Conservation (phyloP, 331 rosid species). For the Ulmus americana region DNA sequence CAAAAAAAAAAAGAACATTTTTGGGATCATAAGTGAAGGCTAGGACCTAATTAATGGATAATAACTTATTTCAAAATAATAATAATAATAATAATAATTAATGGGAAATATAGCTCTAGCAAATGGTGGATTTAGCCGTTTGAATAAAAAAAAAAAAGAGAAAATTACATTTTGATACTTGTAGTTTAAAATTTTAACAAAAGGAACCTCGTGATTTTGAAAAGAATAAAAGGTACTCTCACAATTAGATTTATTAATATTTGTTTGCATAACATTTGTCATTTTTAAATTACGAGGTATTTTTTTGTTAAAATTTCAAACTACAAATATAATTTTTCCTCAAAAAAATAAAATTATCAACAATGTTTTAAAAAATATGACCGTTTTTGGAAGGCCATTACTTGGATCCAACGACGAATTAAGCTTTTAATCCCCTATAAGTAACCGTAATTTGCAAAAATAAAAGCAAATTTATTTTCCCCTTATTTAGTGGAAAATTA, state of each 20-base stretch:
- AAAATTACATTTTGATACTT: too few species aligned
- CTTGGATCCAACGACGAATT: background rate
- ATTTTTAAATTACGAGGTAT: too few species aligned
- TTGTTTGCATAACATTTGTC: background rate
- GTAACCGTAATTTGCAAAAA: background rate
- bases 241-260: background rate
- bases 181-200: too few species aligned
- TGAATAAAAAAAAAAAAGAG: background rate
- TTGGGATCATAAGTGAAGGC: slow-evolving; percentile 10
- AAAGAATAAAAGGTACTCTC: too few species aligned
- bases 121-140: slow-evolving; percentile 33
- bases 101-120: background rate
- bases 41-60: slow-evolving; percentile 2
- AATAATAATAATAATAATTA: background rate
- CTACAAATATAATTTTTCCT: background rate
- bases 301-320: too few species aligned
- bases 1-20: slow-evolving; percentile 2
- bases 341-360: background rate
- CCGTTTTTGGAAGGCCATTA: background rate
- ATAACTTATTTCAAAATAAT: too few species aligned
- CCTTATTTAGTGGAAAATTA: background rate
- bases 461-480: background rate
- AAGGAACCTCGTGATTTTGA: too few species aligned
- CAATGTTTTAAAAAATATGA: background rate
- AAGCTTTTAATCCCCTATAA: background rate